phyloP scores from a whole-genome alignment of 495 filamentous ascomycete species.

The Aspergillus bertholletiae region DNA sequence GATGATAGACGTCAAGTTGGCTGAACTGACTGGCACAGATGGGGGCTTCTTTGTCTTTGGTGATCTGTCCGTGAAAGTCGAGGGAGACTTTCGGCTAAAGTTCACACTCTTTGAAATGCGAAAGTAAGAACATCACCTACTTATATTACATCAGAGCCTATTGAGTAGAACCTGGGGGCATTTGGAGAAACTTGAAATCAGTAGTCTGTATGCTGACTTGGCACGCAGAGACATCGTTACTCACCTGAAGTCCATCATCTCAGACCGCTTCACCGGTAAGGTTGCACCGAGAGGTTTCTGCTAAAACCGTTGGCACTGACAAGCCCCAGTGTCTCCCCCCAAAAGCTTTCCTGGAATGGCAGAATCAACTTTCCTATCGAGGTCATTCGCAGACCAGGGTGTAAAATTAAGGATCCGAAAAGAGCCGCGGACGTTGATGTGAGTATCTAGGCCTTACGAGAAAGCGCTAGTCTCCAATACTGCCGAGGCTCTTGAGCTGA shows the following conservation, averaged over 20 bases:
- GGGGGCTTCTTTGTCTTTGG: slow-evolving; percentile 97
- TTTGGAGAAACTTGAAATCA: not conserved
- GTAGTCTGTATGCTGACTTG: not conserved
- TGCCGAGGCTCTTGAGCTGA: not conserved
- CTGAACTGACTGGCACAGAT: slow-evolving; percentile 46
- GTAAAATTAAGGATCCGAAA: slow-evolving; percentile 87
- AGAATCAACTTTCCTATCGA: slow-evolving; percentile 88
- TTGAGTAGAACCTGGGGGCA: not conserved
- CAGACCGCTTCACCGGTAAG: slow-evolving; percentile 70
- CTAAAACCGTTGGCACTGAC: slow-evolving; percentile 13
- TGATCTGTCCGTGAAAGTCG: slow-evolving; percentile 80
- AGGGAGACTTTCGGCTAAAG: slow-evolving; percentile 73
- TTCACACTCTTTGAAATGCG: slow-evolving; percentile 87
- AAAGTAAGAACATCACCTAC: slow-evolving; percentile 49
- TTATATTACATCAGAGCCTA: not conserved
- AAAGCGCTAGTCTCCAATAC: not conserved
- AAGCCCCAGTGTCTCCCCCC: slow-evolving; percentile 56
- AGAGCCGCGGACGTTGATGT: slow-evolving; percentile 64
- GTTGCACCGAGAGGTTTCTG: not conserved
- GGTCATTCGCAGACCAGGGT: slow-evolving; percentile 93
- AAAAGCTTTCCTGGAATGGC: slow-evolving; percentile 86
- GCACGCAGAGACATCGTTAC: slow-evolving; percentile 46
- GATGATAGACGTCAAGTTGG: not conserved
- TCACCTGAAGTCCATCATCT: slow-evolving; percentile 67
- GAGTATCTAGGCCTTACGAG: slow-evolving; percentile 15